These are phyloP conservation scores for Candida schatavii DNA, from an alignment of 805 yeast genomes.

Conservation along the genomic window DNA sequence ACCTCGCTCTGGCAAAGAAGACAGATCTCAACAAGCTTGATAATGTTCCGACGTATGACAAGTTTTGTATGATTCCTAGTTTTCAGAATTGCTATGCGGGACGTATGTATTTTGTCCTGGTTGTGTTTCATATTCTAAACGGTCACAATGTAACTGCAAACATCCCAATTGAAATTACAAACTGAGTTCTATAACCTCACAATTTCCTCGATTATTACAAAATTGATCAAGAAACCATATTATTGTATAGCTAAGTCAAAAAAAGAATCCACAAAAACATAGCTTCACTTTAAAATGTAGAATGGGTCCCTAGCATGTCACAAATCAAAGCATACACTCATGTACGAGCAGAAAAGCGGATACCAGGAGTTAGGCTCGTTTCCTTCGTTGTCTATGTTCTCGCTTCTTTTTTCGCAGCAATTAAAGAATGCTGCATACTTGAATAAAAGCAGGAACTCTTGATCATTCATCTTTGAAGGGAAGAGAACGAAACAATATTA, in stretches of 20 bases:
- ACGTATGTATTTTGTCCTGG: neutral
- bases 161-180: neutral
- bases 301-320: too few relatives aligned
- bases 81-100: slow-evolving; percentile 3
- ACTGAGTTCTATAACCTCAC: neutral
- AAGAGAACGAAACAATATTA: too few relatives aligned
- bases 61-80: slow-evolving; percentile 1
- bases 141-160: neutral
- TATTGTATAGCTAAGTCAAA: neutral
- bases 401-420: too few relatives aligned
- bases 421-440: too few relatives aligned
- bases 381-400: too few relatives aligned
- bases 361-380: too few relatives aligned
- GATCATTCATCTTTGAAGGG: too few relatives aligned
- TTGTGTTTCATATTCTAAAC: neutral
- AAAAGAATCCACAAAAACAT: too few relatives aligned
- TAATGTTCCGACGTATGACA: slow-evolving; percentile 3
- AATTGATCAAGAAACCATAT: neutral
- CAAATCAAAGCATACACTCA: too few relatives aligned
- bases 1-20: neutral
- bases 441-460: too few relatives aligned
- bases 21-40: neutral
- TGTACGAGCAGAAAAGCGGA: too few relatives aligned
- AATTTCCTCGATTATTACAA: neutral
- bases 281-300: too few relatives aligned